Base-by-base conservation (phyloP, 2,329 filamentous ascomycete genomes). In the Sporothrix variecibatus region DNA sequence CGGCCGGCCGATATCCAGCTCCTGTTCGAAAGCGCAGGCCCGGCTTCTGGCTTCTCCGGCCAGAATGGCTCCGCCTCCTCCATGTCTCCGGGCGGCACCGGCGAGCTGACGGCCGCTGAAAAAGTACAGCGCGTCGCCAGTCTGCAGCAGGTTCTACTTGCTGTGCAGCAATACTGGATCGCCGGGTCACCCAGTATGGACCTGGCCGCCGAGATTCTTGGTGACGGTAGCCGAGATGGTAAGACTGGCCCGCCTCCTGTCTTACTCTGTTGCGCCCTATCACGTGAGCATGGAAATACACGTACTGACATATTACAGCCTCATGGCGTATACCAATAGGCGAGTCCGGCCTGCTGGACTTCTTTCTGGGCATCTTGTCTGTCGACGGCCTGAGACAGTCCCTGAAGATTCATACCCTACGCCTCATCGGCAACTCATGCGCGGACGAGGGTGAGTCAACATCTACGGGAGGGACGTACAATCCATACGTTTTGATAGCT, bases 401-500 rank as follows among this genome's bases (percentile, higher is more conserved):
- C 0, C 81, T 90, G n/a, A 84, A 84, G 62, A 82, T 88, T 8
- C 89, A 91, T 73, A 81, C 85, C 8, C 81, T 91, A 20, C 87
- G 90, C 31, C 80, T 91, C 26, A 83, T 89, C 20, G 90, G 89
- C 17, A 92, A 92, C 79, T 87, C 87, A 11, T 91, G 88, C 76
- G 90, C 89, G 26, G 89, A 91, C 76, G 88, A 87, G 76, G 85
- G 87, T 87, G 79, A 68, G 75, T 58, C 20, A 64, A 74, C 1
- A 1, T 5, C 3, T 9, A 23, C 11, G 17, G 1, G n/a, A 23
- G 20, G 20, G 43, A 20, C 11, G 15, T 23, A 17, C 28, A 34
- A 20, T 23, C 40, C 17, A 6, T 17, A 20, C 4, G 20, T 34
- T 51, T 40, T 17, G 2, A 34, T 3, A 58, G 11, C 69, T 77